Conservation (phyloP, 768 basidiomycete species). For the Podaxis rugospora region DNA sequence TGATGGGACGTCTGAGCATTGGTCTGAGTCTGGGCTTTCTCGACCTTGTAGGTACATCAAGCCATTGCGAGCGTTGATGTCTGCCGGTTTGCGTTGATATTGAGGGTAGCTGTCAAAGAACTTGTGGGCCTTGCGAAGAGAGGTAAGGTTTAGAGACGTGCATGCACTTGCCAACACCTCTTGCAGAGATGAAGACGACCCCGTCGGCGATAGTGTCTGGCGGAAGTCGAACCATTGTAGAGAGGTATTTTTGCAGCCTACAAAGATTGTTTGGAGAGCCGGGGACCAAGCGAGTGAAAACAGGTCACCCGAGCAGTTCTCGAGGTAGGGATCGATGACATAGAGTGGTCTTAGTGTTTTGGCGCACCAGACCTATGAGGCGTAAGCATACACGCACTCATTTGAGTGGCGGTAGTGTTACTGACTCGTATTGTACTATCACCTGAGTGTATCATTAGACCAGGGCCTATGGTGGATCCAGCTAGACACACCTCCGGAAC, state of each 20-base stretch:
- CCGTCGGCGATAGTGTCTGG: conserved; percentile 14
- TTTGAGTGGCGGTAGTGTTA: conserved; percentile 19
- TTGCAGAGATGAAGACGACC: conserved; percentile 15
- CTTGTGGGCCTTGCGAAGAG: conserved; percentile 62
- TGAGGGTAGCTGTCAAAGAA: conserved; percentile 91
- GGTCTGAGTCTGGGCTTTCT: conserved; percentile 28
- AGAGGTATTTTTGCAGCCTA: conserved; percentile 92
- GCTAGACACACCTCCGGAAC: conserved; percentile 66
- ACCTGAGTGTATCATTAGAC: conserved; percentile 39
- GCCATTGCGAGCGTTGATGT: conserved; percentile 60
- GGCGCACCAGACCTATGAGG: conserved; percentile 76
- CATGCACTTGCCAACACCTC: conserved; percentile 26
- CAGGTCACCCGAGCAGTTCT: conserved; percentile 80
- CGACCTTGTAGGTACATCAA: conserved; percentile 22
- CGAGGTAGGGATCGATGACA: conserved; percentile 72
- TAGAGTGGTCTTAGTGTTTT: conserved; percentile 60
- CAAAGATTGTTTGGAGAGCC: conserved; percentile 63
- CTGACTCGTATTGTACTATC: conserved; percentile 82
- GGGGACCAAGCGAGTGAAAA: conserved; percentile 82
- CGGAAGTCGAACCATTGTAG: conserved; percentile 82
- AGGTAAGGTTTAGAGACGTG: conserved; percentile 29
- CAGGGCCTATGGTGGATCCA: neutral
- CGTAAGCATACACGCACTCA: neutral
- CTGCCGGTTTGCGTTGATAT: conserved; percentile 62
- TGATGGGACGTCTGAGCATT: conserved; percentile 18